Evolutionary conservation across 2,329 filamentous ascomycete species (phyloP).

Genomic region (Diaporthe capsici): DNA sequence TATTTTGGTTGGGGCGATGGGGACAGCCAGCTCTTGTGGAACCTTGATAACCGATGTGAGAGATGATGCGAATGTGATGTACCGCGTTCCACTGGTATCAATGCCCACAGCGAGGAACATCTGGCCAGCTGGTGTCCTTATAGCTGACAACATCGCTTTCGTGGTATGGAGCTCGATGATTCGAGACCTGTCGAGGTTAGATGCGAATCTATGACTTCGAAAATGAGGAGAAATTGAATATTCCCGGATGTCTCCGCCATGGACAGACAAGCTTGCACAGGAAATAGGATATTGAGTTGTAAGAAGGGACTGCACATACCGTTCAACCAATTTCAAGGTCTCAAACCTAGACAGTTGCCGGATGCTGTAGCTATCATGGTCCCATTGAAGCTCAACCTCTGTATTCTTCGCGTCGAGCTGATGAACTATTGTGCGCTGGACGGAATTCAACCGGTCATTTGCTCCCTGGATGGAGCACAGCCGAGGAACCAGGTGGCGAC

Average conservation of each 20-base stretch:
- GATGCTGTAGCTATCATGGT: not conserved
- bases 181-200: not conserved
- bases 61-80: not conserved
- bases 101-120: constrained; percentile 9
- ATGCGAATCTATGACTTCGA: not conserved
- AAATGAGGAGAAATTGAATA: not conserved
- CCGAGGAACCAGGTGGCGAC: constrained; percentile 13
- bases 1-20: not conserved
- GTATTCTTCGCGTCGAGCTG: not conserved
- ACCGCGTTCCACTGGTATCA: not conserved
- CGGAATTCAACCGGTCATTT: constrained; percentile 5
- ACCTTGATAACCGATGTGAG: not conserved
- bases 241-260: not conserved
- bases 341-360: not conserved
- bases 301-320: not conserved
- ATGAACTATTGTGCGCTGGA: not conserved
- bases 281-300: not conserved
- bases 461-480: not conserved
- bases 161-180: not conserved
- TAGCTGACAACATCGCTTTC: not conserved
- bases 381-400: not conserved
- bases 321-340: not conserved
- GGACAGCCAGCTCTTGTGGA: not conserved
- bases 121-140: constrained; percentile 22
- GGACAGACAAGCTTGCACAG: no score